Evolutionary conservation across 2,329 filamentous ascomycete genomes (phyloP), one percentile per base, ranked within the genome.

Genomic region (Sordariomycetes sp.): DNA sequence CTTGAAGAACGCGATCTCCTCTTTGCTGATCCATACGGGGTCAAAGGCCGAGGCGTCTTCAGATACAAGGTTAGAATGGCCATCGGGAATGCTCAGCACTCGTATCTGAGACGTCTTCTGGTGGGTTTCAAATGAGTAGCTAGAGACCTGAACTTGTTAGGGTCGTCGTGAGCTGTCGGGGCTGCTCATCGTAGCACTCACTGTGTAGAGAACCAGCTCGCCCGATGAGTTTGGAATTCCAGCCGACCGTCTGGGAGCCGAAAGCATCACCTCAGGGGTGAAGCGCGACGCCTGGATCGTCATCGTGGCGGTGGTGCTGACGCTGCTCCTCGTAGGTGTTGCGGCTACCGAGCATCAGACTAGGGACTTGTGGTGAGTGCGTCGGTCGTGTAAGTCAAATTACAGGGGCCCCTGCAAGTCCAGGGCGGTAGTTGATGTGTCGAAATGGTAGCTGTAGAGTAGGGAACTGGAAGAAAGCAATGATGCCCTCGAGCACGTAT

Each of bases 41-140:
- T 90, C 84, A 36, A 72, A 77, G 33, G 79, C 77, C 36, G 69
- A 67, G 17, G 68, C 51, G 41, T 84, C 75, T 34, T 81, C 71
- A 30, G 75, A 80, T 9, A 94, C 63, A 10, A 79, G 57, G 4
- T 66, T 73, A 4, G 79, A 79, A 33, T 80, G 68, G 21, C 81
- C 79, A 7, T 72, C 75, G 30, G 70, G 61, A 38, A 87, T 67
- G 45, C 90, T 77, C 26, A 94, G 61, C 18, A 90, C 56, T 14
- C 79, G 74, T 44, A 82, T 79, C 59, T 87, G 79, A 39, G 65
- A 69, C 5, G 69, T 72, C 51, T 80, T 82, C 30, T 68, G 67
- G 51, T 93, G 86, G 1, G 74, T 69, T 25, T 82, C 68, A 55
- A 94, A 94, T 5, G 78, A 88, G 56, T 94, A 94, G 2, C 79